These are phyloP conservation scores for Coccomyxa sp. DNA, from an alignment of 139 green algal species.

Conservation along the genomic window DNA sequence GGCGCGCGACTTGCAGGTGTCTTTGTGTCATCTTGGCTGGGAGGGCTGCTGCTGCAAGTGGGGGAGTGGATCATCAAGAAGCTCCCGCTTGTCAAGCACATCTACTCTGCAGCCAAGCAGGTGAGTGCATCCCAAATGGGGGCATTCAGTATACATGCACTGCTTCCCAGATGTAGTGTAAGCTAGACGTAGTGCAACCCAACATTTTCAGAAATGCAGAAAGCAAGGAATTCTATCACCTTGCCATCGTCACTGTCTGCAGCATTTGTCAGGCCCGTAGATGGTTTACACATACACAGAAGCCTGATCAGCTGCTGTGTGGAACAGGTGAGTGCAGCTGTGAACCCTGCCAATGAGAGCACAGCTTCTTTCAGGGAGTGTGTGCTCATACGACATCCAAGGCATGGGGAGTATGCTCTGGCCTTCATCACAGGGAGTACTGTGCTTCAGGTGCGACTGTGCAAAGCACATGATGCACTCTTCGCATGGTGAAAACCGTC, in stretches of 20 bases:
- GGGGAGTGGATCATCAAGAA: constrained; percentile 91
- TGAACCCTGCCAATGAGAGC: constrained; percentile 74
- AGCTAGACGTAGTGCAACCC: no score
- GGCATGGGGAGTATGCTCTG: constrained; percentile 85
- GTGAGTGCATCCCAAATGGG: constrained; percentile 26
- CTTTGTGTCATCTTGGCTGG: constrained; percentile 77
- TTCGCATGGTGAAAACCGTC: no score
- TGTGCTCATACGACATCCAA: constrained; percentile 84
- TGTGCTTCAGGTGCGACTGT: constrained; percentile 54
- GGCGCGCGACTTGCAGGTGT: no score
- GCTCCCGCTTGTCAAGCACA: constrained; percentile 89
- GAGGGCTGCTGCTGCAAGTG: constrained; percentile 64
- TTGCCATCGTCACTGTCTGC: no score
- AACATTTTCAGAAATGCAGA: no score
- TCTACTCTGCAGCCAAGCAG: constrained; percentile 96
- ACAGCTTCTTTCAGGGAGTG: constrained; percentile 86
- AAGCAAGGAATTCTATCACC: no score
- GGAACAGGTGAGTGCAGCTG: constrained; percentile 51
- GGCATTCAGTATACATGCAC: background rate
- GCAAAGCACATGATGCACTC: no score
- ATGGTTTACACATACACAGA: no score
- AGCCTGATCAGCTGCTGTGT: no score
- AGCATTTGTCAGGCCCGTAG: no score
- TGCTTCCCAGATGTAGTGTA: no score
- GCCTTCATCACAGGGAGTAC: constrained; percentile 90